A percentile compares a stretch with the other conserved stretches of the same genome.
Conservation (phyloP, 2,329 filamentous ascomycete genomes). For the Beauveria varroae region DNA sequence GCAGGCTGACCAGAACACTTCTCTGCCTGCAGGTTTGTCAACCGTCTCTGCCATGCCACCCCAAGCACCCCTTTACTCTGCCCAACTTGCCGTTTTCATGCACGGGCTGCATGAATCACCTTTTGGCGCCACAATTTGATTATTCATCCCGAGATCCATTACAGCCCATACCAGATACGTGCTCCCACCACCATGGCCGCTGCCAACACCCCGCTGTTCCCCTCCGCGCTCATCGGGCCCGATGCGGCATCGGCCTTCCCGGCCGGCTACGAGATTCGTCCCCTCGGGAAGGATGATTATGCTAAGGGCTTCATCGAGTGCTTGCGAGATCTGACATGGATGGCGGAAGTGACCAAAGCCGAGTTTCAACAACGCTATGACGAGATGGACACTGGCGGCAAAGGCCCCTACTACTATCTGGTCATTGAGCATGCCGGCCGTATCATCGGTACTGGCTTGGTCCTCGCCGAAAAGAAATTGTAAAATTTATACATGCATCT, state of each 20-base stretch:
- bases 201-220: constrained; percentile 45
- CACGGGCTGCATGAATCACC: background rate
- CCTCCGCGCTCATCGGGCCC: constrained; percentile 56
- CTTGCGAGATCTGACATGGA: constrained; percentile 66
- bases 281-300: constrained; percentile 62
- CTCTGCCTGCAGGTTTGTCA: no score
- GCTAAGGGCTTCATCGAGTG: constrained; percentile 66
- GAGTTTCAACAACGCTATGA: constrained; percentile 63
- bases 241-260: constrained; percentile 55
- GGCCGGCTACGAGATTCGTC: constrained; percentile 61
- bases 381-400: constrained; percentile 35
- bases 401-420: constrained; percentile 59
- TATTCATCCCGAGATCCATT: background rate
- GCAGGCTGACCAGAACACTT: background rate
- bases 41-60: background rate
- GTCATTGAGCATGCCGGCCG: constrained; percentile 56
- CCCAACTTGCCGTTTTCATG: background rate
- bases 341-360: constrained; percentile 61
- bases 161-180: background rate
- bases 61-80: background rate
- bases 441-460: constrained; percentile 66
- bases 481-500: constrained; percentile 20
- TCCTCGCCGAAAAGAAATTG: constrained; percentile 78
- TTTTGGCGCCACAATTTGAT: background rate
- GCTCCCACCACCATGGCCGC: constrained; percentile 12